Evolutionary conservation across 495 filamentous ascomycete species (phyloP), one percentile per base, ranked within the genome.

Genomic region (Neurospora terricola): DNA sequence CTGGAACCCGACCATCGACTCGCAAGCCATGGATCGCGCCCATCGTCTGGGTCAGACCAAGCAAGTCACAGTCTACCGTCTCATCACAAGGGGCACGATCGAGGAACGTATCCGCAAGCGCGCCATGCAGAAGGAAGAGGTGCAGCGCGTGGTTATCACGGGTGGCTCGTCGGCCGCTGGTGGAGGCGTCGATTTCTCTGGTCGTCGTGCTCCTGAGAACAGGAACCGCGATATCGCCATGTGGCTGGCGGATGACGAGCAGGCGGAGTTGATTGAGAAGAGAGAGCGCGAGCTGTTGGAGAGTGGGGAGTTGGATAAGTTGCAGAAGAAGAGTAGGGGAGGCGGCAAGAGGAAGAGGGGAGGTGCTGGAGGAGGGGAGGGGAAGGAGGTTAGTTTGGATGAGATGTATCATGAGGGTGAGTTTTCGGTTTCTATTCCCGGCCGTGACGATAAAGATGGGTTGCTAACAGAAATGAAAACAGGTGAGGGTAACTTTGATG

Each of bases 1-100:
- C 80, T 99, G 96, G 96, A 99, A 99, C 81, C 96, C 96, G 37
- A 99, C 96, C 21, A 98, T 99, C 78, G 96, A 99, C 82, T 94
- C 91, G 34, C 96, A 99, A 80, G 96, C 96, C 80, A 98, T 98
- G 96, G 96, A 99, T 81, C 93, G 96, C 78, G 96, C 96, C 34
- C 96, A 99, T 86, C 94, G 96, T 86, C 91, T 99, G 27, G 96
- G 96, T 48, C 96, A 99, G 82, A 98, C 96, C 4, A 90, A 90
- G 75, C 96, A 99, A 80, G 96, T 99, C 68, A 96, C 94, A 0
- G 96, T 99, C 16, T 99, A 98, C 82, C 93, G 96, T 74, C 90
- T 99, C 78, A 98, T 99, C 84, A 99, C 96, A 6, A 91, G 94
- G 43, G 93, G 93, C 73, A 99, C 96, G 2, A 99, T 99, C 80